Conservation (phyloP, 2,329 filamentous ascomycete genomes). For the Aspergillus aculeatus region DNA sequence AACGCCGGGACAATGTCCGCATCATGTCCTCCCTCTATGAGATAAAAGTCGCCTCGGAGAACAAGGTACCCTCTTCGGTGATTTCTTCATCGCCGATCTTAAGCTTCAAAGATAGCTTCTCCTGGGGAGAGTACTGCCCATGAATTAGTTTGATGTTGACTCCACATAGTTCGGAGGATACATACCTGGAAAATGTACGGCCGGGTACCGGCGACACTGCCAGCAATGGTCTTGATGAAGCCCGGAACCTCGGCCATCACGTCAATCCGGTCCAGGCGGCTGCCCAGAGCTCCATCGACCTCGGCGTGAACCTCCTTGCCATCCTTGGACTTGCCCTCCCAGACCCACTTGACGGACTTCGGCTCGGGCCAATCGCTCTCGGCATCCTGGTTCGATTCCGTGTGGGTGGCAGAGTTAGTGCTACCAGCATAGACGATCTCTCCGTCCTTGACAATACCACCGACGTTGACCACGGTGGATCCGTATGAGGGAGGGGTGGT, state of each 20-base stretch:
- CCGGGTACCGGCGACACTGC: slow-evolving; percentile 83
- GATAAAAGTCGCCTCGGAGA: slow-evolving; percentile 96
- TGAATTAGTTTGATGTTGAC: slow-evolving; percentile 16
- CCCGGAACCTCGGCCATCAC: slow-evolving; percentile 95
- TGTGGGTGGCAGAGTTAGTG: slow-evolving; percentile 66
- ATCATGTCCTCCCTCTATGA: slow-evolving; percentile 50
- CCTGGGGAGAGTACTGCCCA: slow-evolving; percentile 65
- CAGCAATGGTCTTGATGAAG: slow-evolving; percentile 92
- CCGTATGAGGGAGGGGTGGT: slow-evolving; percentile 93
- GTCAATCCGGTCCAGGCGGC: slow-evolving; percentile 78
- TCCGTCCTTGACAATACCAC: slow-evolving; percentile 76
- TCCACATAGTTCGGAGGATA: slow-evolving; percentile 7
- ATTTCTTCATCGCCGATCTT: slow-evolving; percentile 79
- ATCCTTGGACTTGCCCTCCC: slow-evolving; percentile 75
- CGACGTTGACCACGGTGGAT: slow-evolving; percentile 76
- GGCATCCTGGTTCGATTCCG: slow-evolving; percentile 66
- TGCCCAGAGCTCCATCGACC: slow-evolving; percentile 67
- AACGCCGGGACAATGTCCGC: slow-evolving; percentile 28
- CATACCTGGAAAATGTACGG: slow-evolving; percentile 95
- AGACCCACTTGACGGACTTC: slow-evolving; percentile 69
- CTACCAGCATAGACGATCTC: slow-evolving; percentile 74
- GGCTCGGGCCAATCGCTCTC: slow-evolving; percentile 90
- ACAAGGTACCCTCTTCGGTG: slow-evolving; percentile 73
- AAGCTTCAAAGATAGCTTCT: slow-evolving; percentile 72
- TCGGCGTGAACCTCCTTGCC: slow-evolving; percentile 69